Evolutionary conservation across 352 stramenopile species (phyloP).

Genomic region (Globisporangium lucens): DNA sequence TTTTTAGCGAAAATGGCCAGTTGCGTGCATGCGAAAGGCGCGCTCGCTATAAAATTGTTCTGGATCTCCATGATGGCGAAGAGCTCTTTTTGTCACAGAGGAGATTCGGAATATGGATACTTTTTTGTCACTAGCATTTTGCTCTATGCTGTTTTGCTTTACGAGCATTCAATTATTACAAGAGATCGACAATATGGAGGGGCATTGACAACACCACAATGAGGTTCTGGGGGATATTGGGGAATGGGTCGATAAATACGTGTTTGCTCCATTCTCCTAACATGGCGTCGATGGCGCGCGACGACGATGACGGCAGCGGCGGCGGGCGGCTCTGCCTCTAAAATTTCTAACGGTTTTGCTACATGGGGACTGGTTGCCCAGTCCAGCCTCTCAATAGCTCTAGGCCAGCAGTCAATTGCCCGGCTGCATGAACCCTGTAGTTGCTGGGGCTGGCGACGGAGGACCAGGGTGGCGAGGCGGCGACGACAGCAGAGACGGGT

Average conservation of each 20-base stretch:
- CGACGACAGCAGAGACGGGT: slow-evolving; percentile 24
- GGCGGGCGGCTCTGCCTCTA: slow-evolving; percentile 9
- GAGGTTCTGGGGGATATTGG: not conserved
- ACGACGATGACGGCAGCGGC: not conserved
- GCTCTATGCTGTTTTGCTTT: not conserved
- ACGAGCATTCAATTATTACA: not conserved
- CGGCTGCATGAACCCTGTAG: not conserved
- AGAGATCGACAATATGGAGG: not conserved
- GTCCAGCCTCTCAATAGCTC: not conserved
- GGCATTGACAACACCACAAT: not conserved
- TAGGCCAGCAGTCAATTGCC: not conserved
- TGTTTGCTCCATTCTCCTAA: slow-evolving; percentile 6
- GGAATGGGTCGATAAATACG: slow-evolving; percentile 11
- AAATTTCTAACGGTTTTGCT: slow-evolving; percentile 5
- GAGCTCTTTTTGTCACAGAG: not conserved
- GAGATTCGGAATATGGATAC: slow-evolving; percentile 1
- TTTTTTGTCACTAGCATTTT: not conserved
- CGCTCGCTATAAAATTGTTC: not conserved
- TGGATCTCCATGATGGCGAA: slow-evolving; percentile 3
- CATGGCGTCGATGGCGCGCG: not conserved
- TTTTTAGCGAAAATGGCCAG: slow-evolving; percentile 1
- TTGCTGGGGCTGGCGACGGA: not conserved
- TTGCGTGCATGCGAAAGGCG: slow-evolving; percentile 9
- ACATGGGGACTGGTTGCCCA: not conserved
- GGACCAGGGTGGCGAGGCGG: slow-evolving; percentile 23